Conservation (phyloP, 1,284 basidiomycete species). For the Marasmius fiardii region DNA sequence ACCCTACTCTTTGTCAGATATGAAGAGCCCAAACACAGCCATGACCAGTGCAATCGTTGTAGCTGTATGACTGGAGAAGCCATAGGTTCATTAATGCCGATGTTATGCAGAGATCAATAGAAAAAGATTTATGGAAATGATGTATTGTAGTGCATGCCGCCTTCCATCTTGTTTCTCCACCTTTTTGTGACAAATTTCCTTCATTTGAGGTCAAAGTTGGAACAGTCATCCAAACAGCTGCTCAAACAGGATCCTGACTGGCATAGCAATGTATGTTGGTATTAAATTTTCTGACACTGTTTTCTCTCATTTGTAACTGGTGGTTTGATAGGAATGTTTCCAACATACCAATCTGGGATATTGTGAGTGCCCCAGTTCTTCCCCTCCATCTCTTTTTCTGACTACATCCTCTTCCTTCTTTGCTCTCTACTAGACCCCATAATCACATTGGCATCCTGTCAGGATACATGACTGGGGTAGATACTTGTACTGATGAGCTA, state of each 20-base stretch:
- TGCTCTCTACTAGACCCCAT: constrained; percentile 16
- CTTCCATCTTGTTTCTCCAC: not conserved
- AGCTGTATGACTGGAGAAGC: constrained; percentile 18
- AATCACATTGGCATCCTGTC: constrained; percentile 15
- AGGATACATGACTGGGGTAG: constrained; percentile 17
- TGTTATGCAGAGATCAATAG: constrained; percentile 14
- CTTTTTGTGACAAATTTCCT: too few species aligned
- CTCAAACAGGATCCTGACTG: constrained; percentile 17
- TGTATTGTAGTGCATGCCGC: constrained; percentile 11
- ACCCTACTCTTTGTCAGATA: constrained; percentile 5
- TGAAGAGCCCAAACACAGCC: constrained; percentile 15
- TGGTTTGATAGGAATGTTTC: constrained; percentile 16
- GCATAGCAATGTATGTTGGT: constrained; percentile 14
- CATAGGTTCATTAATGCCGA: constrained; percentile 16
- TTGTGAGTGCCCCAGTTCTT: constrained; percentile 5
- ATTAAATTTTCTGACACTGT: not conserved
- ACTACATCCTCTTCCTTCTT: too few species aligned
- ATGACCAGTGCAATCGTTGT: constrained; percentile 17
- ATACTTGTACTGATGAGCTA: constrained; percentile 6
- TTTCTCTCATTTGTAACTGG: constrained; percentile 3
- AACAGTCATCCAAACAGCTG: constrained; percentile 18
- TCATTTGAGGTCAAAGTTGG: not conserved
- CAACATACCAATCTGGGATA: constrained; percentile 20
- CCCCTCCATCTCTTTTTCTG: not conserved
- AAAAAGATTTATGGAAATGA: constrained; percentile 17